Base-by-base conservation (phyloP, 805 yeast species). In the Nakazawaea anatomiae region DNA sequence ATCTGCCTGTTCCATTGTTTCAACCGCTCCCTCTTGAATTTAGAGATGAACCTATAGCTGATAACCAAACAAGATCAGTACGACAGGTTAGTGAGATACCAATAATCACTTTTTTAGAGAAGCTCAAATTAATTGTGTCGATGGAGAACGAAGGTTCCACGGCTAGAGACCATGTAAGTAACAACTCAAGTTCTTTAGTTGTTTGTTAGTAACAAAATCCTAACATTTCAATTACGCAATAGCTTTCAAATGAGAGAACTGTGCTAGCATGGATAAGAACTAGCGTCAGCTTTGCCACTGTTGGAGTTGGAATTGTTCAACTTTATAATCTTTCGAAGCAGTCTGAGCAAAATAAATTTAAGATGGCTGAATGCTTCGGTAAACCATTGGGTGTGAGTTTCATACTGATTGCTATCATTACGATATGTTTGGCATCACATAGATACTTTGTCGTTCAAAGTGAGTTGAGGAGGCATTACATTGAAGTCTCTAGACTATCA, bases 241-340 rank as follows among this genome's bases (percentile, higher is more conserved):
- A 57, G 55, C 70, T 82, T 67, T 83, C 87, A 6, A 81, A 80
- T 56, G 87, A 82, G 56, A 65, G 87, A 54, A 82, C 87, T 1
- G 73, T 75, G 39, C 61, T 82, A 9, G 85, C 87, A 0, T 82
- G 85, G 77, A 57, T 77, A 11, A 67, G 87, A 46, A 81, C 87
- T 0, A 70, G 82, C 1, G 58, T 82, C 30, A 74, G 75, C 27
- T 69, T 80, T 48, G 65, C 77, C 4, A 68, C 82, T 1, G 69
- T 79, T 8, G 86, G 86, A 0, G 69, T 82, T 8, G 80, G 77
- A 6, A 70, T 79, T 4, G 66, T 81, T 0, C 85, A 80, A 57
- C 63, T 82, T 46, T 72, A 78, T 55, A 68, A 78, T 52, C 61
- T 77, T 14, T 57, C 47, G 7, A n/a, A 42, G 2, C 27, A 18